Evolutionary conservation across 2,329 filamentous ascomycete species (phyloP).

Genomic region (Teratosphaeria zuluensis): DNA sequence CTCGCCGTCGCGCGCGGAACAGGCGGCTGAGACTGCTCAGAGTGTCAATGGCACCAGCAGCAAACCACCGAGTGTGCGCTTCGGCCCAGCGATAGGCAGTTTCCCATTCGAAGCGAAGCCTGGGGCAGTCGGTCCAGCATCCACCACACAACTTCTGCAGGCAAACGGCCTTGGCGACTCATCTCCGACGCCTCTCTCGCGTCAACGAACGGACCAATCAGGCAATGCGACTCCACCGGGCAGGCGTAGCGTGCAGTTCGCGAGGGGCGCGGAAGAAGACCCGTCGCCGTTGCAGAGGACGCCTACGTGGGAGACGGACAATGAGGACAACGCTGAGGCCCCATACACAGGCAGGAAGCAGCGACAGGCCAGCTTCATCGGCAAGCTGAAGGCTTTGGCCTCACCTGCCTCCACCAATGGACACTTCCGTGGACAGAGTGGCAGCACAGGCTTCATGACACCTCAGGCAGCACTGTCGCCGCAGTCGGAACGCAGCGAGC

Average conservation of each 20-base stretch:
- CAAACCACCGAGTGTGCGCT: slow-evolving; percentile 4
- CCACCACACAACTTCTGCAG: slow-evolving; percentile 4
- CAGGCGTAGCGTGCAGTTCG: slow-evolving; percentile 22
- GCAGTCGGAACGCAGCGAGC: slow-evolving; percentile 24
- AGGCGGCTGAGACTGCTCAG: not conserved
- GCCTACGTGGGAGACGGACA: slow-evolving; percentile 18
- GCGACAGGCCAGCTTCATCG: slow-evolving; percentile 19
- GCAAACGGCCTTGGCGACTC: not conserved
- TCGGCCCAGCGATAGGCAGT: slow-evolving; percentile 3
- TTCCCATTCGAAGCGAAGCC: slow-evolving; percentile 8
- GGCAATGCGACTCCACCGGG: slow-evolving; percentile 14
- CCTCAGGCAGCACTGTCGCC: slow-evolving; percentile 20
- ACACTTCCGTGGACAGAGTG: slow-evolving; percentile 10
- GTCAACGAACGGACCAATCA: slow-evolving; percentile 3
- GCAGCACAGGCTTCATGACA: slow-evolving; percentile 10
- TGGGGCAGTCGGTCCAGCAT: slow-evolving; percentile 3
- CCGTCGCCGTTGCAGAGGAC: slow-evolving; percentile 14
- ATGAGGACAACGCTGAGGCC: slow-evolving; percentile 5
- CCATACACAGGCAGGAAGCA: slow-evolving; percentile 10
- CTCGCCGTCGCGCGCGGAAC: not conserved
- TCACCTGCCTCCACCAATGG: slow-evolving; percentile 8
- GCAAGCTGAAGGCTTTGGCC: slow-evolving; percentile 21
- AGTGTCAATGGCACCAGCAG: not conserved
- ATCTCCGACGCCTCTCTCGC: not conserved
- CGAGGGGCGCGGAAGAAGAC: slow-evolving; percentile 12